Percentiles rank a stretch among this genome's conserved stretches.
Conservation (phyloP, 139 green algal species). For the Tetraselmis striata region DNA sequence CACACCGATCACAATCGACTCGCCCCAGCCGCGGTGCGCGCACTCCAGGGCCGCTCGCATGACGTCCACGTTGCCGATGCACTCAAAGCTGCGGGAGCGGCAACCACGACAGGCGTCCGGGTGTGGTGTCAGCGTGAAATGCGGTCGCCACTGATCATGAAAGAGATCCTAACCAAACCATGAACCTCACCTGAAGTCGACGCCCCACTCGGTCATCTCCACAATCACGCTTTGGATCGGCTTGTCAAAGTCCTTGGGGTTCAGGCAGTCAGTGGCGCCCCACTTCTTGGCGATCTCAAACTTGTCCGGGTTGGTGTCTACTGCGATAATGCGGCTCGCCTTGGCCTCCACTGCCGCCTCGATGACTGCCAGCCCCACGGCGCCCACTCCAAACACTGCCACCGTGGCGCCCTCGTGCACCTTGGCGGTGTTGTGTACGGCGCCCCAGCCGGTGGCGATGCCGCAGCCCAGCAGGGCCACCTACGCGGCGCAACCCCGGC, state of each 20-base stretch:
- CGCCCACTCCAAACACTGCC: constrained; percentile 82
- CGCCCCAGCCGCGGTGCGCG: constrained; percentile 82
- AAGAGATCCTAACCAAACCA: background rate
- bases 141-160: background rate
- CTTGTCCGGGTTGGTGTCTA: constrained; percentile 90
- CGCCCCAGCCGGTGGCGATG: constrained; percentile 83
- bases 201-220: constrained; percentile 83
- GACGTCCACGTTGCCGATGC: constrained; percentile 84
- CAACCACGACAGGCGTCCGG: background rate
- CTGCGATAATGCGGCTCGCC: constrained; percentile 80
- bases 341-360: constrained; percentile 62
- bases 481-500: constrained; percentile 36
- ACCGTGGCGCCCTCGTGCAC: constrained; percentile 70
- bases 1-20: constrained; percentile 79
- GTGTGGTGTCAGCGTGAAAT: background rate
- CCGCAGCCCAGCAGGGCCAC: constrained; percentile 89
- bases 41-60: constrained; percentile 94
- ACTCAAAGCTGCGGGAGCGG: constrained; percentile 42
- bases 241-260: constrained; percentile 76
- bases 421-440: constrained; percentile 93
- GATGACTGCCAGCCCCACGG: constrained; percentile 85
- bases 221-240: constrained; percentile 77
- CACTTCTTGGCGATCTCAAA: constrained; percentile 72
- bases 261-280: constrained; percentile 81
- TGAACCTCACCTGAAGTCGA: constrained; percentile 84